Base-by-base conservation (phyloP, 805 yeast species). In the Isabelozyma pseudorhagii region DNA sequence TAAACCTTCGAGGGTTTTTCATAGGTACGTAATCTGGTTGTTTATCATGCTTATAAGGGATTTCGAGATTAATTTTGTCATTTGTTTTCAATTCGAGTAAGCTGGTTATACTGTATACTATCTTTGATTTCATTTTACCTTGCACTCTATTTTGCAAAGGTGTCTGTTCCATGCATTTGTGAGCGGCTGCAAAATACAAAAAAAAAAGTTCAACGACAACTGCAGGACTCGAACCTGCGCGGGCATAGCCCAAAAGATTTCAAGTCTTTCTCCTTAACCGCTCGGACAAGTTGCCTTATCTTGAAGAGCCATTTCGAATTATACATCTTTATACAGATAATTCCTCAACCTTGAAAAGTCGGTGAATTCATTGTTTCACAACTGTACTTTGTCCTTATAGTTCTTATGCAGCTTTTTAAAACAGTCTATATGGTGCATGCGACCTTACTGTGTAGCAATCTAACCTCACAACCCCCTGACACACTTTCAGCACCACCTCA, bases 181-280 rank as follows among this genome's bases (percentile, higher is more conserved):
- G 17, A 9, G 17, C 28, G 44, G 44, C 8, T 41, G 44, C 44
- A 41, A 41, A 41, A 5, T 21, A 14, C 15, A n/a, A 41, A 42
- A 42, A 42, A 27, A 17, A 42, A 15, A 15, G 18, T 14, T 5
- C 28, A 27, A 31, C 45, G 45, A 42, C 45, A 42, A 42, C 45
- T 42, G 45, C 45, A 42, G 45, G 45, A 42, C 38, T 42, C 45
- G 45, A 42, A 42, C 45, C 45, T 42, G 45, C 45, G 45, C 45
- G 45, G 45, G 45, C 45, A 28, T 17, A 42, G 45, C 45, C 45
- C 45, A 42, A 42, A 42, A 42, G 45, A 42, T 42, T 42, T 42
- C 45, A 31, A 42, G 45, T 42, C 45, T 42, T 42, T 42, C 45
- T 42, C 45, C 45, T 42, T 42, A 42, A 42, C 45, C 45, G 45